Base-by-base conservation (phyloP, 805 yeast genomes). In the Candida koratica region DNA sequence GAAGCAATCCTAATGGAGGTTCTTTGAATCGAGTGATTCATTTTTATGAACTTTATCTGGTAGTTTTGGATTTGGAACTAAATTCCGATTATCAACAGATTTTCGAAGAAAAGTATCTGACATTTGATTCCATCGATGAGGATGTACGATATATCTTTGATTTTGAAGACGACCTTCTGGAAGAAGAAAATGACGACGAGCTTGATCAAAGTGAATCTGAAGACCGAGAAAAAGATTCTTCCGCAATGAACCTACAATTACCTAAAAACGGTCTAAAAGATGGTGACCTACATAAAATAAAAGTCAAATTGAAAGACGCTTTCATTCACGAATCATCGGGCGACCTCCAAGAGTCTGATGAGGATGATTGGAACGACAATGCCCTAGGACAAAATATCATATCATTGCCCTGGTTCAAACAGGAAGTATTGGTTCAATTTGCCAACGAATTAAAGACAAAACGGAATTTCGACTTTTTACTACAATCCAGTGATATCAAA, bases 1-100 rank as follows among this genome's bases (percentile, higher is more conserved):
- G 38, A 64, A 76, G 59, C 63, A 71, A 19, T 51, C 61, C 6
- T 38, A 52, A 51, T 55, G 67, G 23, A 32, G 56, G 22, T 51
- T 54, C 37, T 49, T 45, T 20, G 51, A 52, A 13, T 4, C 38
- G 34, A 17, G 11, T 30, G n/a, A 15, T 40, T 7, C 41, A 36
- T 12, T 36, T 25, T 14, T 40, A 26, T 29, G 41, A 38, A 6
- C 14, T 43, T 6, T 20, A 22, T n/a, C 23, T 25, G 18, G 27
- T 38, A 17, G 13, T 43, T 2, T 26, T 43, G 9, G 27, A 38
- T 12, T 25, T 34, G n/a, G 40, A 30, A 3, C 15, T 37, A 10
- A 31, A 18, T 17, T 29, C 14, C 6, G 17, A 32, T 10, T 31
- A 35, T 25, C 15, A 28, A 4, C 32, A 24, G 12, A 13, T 40